phyloP scores from a whole-genome alignment of 345 rosid genomes.

The Hibiscus mutabilis region DNA sequence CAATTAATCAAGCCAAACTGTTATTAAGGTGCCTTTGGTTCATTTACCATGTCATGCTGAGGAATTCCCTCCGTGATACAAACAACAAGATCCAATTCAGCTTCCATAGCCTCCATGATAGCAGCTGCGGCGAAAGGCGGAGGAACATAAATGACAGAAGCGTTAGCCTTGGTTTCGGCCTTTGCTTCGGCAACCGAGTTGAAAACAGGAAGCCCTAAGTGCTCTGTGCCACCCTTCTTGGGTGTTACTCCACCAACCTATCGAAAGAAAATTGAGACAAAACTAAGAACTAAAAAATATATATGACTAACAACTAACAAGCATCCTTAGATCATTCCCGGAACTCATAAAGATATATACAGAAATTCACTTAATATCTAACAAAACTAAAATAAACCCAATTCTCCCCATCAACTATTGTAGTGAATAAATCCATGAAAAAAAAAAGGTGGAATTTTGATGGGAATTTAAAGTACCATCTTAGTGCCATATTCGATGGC shows the following conservation, averaged over 20 bases:
- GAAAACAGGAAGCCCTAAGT: slow-evolving; percentile 90
- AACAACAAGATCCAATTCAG: slow-evolving; percentile 86
- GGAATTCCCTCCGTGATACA: slow-evolving; percentile 97
- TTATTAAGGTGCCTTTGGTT: neutral
- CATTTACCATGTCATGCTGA: slow-evolving; percentile 87
- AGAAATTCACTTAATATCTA: too few species aligned
- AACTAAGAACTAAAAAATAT: neutral
- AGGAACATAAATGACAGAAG: slow-evolving; percentile 91
- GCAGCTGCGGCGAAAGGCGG: slow-evolving; percentile 98
- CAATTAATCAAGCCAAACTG: neutral
- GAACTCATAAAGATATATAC: neutral
- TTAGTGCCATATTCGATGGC: slow-evolving; percentile 97
- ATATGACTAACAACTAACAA: neutral
- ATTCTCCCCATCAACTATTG: neutral
- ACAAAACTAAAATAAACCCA: neutral
- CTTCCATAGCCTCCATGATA: slow-evolving; percentile 85
- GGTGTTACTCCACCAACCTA: slow-evolving; percentile 99
- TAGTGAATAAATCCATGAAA: neutral
- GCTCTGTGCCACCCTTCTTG: slow-evolving; percentile 95
- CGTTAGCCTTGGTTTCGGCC: slow-evolving; percentile 89
- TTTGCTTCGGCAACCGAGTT: slow-evolving; percentile 93
- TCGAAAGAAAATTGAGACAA: neutral
- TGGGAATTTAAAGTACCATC: slow-evolving; percentile 39
- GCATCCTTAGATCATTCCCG: neutral
- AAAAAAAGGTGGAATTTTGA: neutral